phyloP scores from a whole-genome alignment of 163 green algal genomes.

The Scenedesmus sp. region DNA sequence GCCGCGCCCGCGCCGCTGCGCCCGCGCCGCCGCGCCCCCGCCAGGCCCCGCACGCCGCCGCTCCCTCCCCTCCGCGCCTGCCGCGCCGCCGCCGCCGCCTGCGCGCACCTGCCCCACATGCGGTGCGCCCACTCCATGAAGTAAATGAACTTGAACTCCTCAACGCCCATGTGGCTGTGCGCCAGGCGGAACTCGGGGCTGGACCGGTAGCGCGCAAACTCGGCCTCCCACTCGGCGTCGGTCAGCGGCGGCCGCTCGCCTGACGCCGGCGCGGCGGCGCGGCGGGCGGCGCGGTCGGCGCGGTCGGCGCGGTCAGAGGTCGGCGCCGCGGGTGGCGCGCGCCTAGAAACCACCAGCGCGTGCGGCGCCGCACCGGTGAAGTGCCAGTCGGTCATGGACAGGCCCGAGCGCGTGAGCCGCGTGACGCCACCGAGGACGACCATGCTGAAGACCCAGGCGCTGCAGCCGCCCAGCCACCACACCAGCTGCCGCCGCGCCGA shows the following conservation, averaged over 20 bases:
- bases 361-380: slow-evolving; percentile 82
- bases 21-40: too few relatives aligned
- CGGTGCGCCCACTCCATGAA: slow-evolving; percentile 88
- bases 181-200: slow-evolving; percentile 87
- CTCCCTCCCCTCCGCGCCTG: too few relatives aligned
- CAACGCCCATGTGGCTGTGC: slow-evolving; percentile 88
- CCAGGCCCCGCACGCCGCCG: too few relatives aligned
- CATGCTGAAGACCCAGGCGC: slow-evolving; percentile 91
- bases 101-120: slow-evolving; percentile 89
- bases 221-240: slow-evolving; percentile 80
- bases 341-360: not conserved
- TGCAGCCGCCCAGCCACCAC: slow-evolving; percentile 83
- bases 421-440: slow-evolving; percentile 96
- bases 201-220: slow-evolving; percentile 94
- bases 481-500: slow-evolving; percentile 47
- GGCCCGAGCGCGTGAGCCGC: slow-evolving; percentile 92
- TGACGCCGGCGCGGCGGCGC: too few relatives aligned
- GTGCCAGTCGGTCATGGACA: slow-evolving; percentile 99
- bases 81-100: slow-evolving; percentile 89
- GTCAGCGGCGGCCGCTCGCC: slow-evolving; percentile 66
- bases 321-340: not conserved
- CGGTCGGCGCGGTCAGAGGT: not conserved
- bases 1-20: too few relatives aligned
- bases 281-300: not conserved
- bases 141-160: slow-evolving; percentile 99